These are phyloP conservation scores for Fusarium drepaniforme DNA, from an alignment of 2,329 filamentous ascomycete species.

Conservation along the genomic window DNA sequence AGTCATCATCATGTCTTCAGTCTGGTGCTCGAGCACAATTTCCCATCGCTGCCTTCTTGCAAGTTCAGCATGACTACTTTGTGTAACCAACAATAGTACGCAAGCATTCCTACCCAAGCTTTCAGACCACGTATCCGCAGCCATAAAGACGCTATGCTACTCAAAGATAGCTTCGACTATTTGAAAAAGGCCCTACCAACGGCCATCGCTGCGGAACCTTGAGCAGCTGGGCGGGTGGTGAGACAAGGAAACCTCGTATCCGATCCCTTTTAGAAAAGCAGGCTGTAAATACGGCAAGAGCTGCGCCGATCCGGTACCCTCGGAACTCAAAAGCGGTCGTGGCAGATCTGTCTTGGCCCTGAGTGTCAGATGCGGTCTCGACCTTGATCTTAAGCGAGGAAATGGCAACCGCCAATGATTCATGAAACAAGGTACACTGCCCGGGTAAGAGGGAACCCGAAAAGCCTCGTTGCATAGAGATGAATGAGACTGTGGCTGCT, in stretches of 20 bases:
- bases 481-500: neutral
- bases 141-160: neutral
- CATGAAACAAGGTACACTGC: neutral
- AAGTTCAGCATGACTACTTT: neutral
- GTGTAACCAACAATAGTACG: neutral
- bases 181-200: neutral
- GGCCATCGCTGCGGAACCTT: neutral
- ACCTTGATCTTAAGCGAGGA: neutral
- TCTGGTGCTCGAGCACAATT: neutral
- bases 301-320: constrained; percentile 9
- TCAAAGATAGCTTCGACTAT: neutral
- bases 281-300: neutral
- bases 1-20: neutral
- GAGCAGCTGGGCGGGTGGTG: neutral
- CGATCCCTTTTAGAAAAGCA: neutral
- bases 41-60: neutral
- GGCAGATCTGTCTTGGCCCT: neutral
- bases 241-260: neutral
- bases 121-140: neutral
- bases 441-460: neutral
- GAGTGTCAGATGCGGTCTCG: neutral
- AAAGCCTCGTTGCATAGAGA: neutral
- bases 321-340: neutral
- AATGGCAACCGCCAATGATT: neutral
- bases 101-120: neutral